phyloP scores from a whole-genome alignment of 805 yeast species.

The Teunomyces kruisii region DNA sequence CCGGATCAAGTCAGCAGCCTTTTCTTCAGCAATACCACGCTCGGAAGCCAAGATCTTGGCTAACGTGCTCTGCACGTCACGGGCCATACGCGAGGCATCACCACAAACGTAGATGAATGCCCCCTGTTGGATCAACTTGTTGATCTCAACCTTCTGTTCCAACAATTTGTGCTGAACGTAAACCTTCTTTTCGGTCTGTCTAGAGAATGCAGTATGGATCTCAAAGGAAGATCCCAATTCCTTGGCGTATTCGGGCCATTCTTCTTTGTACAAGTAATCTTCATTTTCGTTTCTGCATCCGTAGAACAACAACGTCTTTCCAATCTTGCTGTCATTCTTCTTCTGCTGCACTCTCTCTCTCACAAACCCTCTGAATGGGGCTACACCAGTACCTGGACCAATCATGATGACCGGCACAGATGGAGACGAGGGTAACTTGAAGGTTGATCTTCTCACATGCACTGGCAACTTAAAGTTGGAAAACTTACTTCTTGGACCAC shows the following conservation, averaged over 20 bases:
- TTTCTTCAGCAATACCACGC: slow-evolving; percentile 61
- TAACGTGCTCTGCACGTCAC: slow-evolving; percentile 79
- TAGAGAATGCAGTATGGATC: slow-evolving; percentile 81
- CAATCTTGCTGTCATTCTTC: slow-evolving; percentile 43
- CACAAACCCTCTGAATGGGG: slow-evolving; percentile 94
- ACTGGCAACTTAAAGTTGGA: slow-evolving; percentile 70
- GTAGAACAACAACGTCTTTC: slow-evolving; percentile 74
- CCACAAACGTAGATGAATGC: slow-evolving; percentile 96
- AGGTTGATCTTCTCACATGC: slow-evolving; percentile 91
- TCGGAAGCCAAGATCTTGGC: slow-evolving; percentile 59
- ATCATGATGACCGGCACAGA: slow-evolving; percentile 82
- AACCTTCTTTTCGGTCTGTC: slow-evolving; percentile 60
- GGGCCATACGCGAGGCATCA: slow-evolving; percentile 94
- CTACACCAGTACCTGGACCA: slow-evolving; percentile 99
- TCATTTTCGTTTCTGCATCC: slow-evolving; percentile 82
- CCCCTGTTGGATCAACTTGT: slow-evolving; percentile 57
- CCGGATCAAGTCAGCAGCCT: slow-evolving; percentile 76
- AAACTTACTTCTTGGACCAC: slow-evolving; percentile 76
- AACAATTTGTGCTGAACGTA: slow-evolving; percentile 83
- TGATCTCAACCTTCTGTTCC: slow-evolving; percentile 53
- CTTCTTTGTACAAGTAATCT: slow-evolving; percentile 84
- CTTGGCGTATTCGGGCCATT: slow-evolving; percentile 78
- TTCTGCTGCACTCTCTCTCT: slow-evolving; percentile 74
- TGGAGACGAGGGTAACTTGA: slow-evolving; percentile 87
- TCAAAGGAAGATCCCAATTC: slow-evolving; percentile 62